These are phyloP conservation scores for Aquilaria agallochum DNA, from an alignment of 441 rosid species.

Conservation along the genomic window DNA sequence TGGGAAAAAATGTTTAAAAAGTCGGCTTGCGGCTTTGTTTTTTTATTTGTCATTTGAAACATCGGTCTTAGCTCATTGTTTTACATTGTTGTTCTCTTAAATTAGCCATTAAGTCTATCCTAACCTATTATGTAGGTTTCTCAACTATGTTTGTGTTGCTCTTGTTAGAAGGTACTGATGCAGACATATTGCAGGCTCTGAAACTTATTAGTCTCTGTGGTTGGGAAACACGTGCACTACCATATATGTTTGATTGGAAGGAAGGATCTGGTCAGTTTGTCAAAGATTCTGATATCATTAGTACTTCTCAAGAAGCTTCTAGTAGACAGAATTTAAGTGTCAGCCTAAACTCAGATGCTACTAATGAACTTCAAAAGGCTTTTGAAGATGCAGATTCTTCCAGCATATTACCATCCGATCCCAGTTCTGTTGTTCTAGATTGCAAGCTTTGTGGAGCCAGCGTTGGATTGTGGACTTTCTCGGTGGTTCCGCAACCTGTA, in stretches of 20 bases:
- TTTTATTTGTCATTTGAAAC: no score
- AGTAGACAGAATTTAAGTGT: conserved; percentile 36
- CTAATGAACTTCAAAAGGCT: conserved; percentile 25
- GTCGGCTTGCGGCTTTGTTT: no score
- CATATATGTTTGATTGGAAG: conserved; percentile 75
- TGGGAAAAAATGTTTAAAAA: no score
- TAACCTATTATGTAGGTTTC: no score
- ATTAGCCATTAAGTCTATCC: no score
- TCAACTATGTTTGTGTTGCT: neutral
- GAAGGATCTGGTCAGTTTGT: conserved; percentile 31
- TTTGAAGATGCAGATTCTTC: conserved; percentile 24
- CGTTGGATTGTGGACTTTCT: conserved; percentile 89
- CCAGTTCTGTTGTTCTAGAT: conserved; percentile 76
- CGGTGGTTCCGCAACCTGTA: conserved; percentile 55
- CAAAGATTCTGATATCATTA: conserved; percentile 29
- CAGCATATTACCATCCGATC: conserved; percentile 45
- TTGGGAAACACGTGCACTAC: conserved; percentile 84
- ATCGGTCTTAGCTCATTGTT: no score
- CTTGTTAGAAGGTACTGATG: conserved; percentile 14
- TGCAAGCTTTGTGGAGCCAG: conserved; percentile 94
- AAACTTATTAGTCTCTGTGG: conserved; percentile 84
- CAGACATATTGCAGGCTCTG: conserved; percentile 56
- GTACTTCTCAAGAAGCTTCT: conserved; percentile 34
- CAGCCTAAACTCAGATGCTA: conserved; percentile 20
- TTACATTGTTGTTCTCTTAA: no score